These are phyloP conservation scores for Zalaria obscura DNA, from an alignment of 2,329 filamentous ascomycete genomes.

Conservation along the genomic window DNA sequence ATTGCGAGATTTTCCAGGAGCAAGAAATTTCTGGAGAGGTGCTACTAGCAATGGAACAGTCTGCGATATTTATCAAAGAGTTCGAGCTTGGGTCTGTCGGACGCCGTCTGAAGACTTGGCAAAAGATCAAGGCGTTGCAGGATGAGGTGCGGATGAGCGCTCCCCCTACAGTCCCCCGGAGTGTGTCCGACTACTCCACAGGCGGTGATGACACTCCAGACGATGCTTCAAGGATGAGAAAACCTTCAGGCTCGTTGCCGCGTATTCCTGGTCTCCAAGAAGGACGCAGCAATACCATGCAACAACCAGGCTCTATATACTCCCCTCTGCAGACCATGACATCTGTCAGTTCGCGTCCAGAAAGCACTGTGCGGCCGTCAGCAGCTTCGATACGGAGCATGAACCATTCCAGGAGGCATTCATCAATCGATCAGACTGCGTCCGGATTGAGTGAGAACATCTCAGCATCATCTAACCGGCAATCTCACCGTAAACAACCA, in stretches of 20 bases:
- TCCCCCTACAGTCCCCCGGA: slow-evolving; percentile 20
- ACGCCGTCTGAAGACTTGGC: slow-evolving; percentile 82
- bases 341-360: slow-evolving; percentile 17
- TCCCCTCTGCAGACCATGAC: slow-evolving; percentile 17
- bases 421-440: slow-evolving; percentile 56
- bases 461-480: slow-evolving; percentile 11
- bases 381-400: slow-evolving; percentile 30
- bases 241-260: slow-evolving; percentile 14
- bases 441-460: background rate
- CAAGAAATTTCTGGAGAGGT: slow-evolving; percentile 95
- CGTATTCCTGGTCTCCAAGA: slow-evolving; percentile 11
- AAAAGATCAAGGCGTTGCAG: slow-evolving; percentile 85
- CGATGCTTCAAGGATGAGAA: slow-evolving; percentile 31
- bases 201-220: slow-evolving; percentile 16
- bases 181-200: slow-evolving; percentile 27
- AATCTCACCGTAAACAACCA: slow-evolving; percentile 38
- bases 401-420: slow-evolving; percentile 75
- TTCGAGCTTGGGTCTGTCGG: slow-evolving; percentile 89
- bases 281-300: slow-evolving; percentile 18
- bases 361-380: slow-evolving; percentile 17
- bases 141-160: slow-evolving; percentile 61
- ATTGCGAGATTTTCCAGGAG: slow-evolving; percentile 88
- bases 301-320: background rate
- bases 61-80: slow-evolving; percentile 86
- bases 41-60: slow-evolving; percentile 85